Base-by-base conservation (phyloP, 1,284 basidiomycete genomes). In the Melanopsichium pennsylvanicum region DNA sequence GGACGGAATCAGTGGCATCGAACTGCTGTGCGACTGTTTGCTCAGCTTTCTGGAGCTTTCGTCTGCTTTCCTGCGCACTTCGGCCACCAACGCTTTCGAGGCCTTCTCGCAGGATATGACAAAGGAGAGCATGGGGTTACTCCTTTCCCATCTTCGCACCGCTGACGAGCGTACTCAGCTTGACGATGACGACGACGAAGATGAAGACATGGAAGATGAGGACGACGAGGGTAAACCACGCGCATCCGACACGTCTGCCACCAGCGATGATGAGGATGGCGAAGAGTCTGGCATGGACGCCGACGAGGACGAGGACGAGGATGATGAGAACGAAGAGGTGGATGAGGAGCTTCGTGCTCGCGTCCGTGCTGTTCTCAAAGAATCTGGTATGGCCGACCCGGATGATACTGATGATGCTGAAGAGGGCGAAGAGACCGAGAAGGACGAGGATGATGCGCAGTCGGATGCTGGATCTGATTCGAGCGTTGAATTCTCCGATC, bases 31-130 rank as follows among this genome's bases (percentile, higher is more conserved):
- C 41, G 94, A 97, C 77, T 86, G 87, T 21, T 86, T 97, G 55
- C 90, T 97, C 52, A 91, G 91, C 8, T 89, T 92, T 76, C 83
- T 98, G 43, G 93, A 97, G 80, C 87, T 89, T 60, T 88, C 90
- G 2, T 91, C 89, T 10, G 87, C 88, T 31, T 95, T 92, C 82
- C 85, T 92, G 81, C 88, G 92, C 19, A 86, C 88, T 0, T 84
- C 93, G 18, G 90, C 90, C 8, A 93, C 89, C 59, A 88, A 92
- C 67, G 89, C 88, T 5, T 96, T 97, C 78, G 86, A 87, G 18
- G 84, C 90, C 47, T 84, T 97, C 22, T 87, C 89, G 22, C 84
- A 86, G 10, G 85, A 86, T 15, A 87, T 92, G 49, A 87, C 88
- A 49, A 86, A 86, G 52, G 88, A 88, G 40, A 92, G 91, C 9